Evolutionary conservation across 495 filamentous ascomycete genomes (phyloP), one percentile per base, ranked within the genome.

Genomic region (Terfezia claveryi): DNA sequence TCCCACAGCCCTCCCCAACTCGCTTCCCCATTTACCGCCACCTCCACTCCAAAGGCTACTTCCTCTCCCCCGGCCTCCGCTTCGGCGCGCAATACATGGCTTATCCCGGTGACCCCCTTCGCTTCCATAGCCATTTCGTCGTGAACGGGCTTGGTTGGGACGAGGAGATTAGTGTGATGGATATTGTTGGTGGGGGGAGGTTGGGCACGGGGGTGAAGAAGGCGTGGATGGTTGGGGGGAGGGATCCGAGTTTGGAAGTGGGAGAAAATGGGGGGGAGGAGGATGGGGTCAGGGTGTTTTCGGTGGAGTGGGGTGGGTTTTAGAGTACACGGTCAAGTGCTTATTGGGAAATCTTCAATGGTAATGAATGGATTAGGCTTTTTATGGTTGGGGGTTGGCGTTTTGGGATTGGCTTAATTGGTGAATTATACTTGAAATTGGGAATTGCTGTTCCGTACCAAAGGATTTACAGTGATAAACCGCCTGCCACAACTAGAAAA

Each of bases 131-230:
- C 37, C 91, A 96, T 66, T 96, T 94, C 64, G 68, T 94, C 55
- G 82, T 80, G 23, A 79, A 78, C 17, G 77, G 81, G 36, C 73
- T 80, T 51, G 82, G 76, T 8, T 95, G 86, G 85, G 82, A 98
- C 58, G 74, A 95, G 59, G 75, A 89, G 63, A 77, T 96, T 52
- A 73, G 82, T 51, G 70, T 96, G 65, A 73, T 92, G 56, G 81
- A 91, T 58, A 70, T 98, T 23, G 78, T 96, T 37, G 82, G 78
- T 16, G 86, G 86, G 2, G 92, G 92, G 7, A 71, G 91, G 59
- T 64, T 98, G 58, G 91, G 85, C 1, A 96, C 92, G 12, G 83
- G 83, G 46, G 92, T 98, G 37, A 98, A 98, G 71, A 98, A 98
- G 68, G 83, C 82, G 3, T 95, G 83, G 67, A 69, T 98, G 54